Base-by-base conservation (phyloP, 2,329 filamentous ascomycete species). In the Didymella pinodella region DNA sequence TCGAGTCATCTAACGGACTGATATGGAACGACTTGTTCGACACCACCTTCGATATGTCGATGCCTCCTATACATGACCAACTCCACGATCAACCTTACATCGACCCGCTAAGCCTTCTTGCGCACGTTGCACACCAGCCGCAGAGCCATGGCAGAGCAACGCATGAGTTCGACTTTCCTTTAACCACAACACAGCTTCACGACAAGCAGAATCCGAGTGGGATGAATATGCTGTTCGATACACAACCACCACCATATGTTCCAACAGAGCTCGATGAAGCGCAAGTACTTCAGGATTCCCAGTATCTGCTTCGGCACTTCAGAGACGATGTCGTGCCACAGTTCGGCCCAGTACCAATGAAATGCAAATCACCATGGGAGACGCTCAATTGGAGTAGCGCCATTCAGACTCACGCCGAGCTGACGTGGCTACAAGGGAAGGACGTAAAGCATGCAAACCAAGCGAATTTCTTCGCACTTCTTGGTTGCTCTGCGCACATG, bases 281-380 rank as follows among this genome's bases (percentile, higher is more conserved):
- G 12, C 53, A 63, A 14, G 41, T 63, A 8, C 49, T 62, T 0
- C 52, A 48, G 12, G 59, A 64, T 32, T 59, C 61, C 6, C 47
- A 62, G 20, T 54, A 54, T 28, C 46, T 68, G 14, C 56, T 68
- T 8, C 59, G 54, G 20, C 55, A 68, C 48, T 68, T 65, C 49
- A 34, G 61, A 40, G 53, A 61, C 28, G 10, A 44, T 41, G 40
- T 66, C 11, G 26, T 65, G 28, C 48, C 64, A n/a, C 60, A 65
- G 31, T 57, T 66, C 34, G 54, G 59, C 4, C 61, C 61, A 2
- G 26, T 65, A n/a, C 57, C 61, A 2, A 57, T 55, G 57, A 46
- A 32, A 7, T 62, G 54, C 18, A 64, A 60, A 38, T 66, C 63
- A 12, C 65, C 65, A 1, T 67, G 65, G 65, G 61, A 63, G 11